phyloP scores from a whole-genome alignment of 2,329 filamentous ascomycete species.

The Alternaria arborescens region DNA sequence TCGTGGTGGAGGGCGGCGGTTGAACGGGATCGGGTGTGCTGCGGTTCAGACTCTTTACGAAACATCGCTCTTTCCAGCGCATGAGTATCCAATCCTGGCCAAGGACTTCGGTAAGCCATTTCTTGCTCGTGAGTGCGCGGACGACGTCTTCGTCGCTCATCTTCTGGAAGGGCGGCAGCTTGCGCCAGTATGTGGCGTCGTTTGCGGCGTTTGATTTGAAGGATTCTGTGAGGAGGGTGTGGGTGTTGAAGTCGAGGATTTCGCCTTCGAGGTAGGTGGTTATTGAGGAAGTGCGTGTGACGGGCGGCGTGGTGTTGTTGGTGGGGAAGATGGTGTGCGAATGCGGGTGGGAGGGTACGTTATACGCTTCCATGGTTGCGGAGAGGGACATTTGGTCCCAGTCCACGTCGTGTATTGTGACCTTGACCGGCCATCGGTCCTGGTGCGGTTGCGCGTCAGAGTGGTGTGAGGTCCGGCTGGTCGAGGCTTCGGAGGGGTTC shows the following conservation, averaged over 20 bases:
- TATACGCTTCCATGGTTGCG: conserved; percentile 75
- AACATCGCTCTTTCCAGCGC: conserved; percentile 65
- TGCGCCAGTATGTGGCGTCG: conserved; percentile 60
- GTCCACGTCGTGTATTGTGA: conserved; percentile 70
- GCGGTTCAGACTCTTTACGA: conserved; percentile 50
- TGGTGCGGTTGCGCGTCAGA: conserved; percentile 51
- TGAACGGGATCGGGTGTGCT: conserved; percentile 25
- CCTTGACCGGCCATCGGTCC: conserved; percentile 73
- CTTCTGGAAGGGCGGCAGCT: conserved; percentile 56
- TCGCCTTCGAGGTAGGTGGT: conserved; percentile 74
- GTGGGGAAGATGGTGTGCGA: conserved; percentile 37
- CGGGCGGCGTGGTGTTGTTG: conserved; percentile 20
- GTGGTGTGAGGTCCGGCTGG: conserved; percentile 28
- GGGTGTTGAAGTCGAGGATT: conserved; percentile 67
- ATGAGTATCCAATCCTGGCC: conserved; percentile 62
- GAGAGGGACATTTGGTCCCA: conserved; percentile 68
- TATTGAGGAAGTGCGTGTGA: conserved; percentile 58
- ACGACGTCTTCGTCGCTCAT: conserved; percentile 54
- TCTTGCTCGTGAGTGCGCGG: conserved; percentile 54
- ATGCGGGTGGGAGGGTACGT: conserved; percentile 63
- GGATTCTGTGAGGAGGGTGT: conserved; percentile 61
- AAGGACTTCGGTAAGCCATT: conserved; percentile 46
- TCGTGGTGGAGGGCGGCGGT: conserved; percentile 19
- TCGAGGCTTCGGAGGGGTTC: conserved; percentile 41
- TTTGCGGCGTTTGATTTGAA: conserved; percentile 57